A percentile compares a stretch with the other conserved stretches of the same genome.
Conservation (phyloP, 106 monocot genomes). For the Acanthochlamys bracteata region DNA sequence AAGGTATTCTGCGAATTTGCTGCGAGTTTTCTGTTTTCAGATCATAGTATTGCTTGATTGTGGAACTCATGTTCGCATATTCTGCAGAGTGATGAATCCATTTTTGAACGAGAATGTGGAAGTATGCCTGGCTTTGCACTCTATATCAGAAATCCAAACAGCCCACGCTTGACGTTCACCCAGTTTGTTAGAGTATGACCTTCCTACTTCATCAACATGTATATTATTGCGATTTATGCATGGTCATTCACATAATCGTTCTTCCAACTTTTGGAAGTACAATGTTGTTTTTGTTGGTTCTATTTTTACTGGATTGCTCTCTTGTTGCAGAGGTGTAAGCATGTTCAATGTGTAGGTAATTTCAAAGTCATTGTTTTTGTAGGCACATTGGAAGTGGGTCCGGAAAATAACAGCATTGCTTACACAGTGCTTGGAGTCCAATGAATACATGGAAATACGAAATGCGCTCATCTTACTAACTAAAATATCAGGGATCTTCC, state of each 20-base stretch:
- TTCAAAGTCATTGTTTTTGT: slow-evolving; percentile 1
- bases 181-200: slow-evolving; percentile 76
- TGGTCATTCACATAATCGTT: too few relatives aligned
- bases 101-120: slow-evolving; percentile 96
- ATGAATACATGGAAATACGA: slow-evolving; percentile 89
- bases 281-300: too few relatives aligned
- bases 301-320: too few relatives aligned
- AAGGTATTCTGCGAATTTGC: slow-evolving; percentile 41
- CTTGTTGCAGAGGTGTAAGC: too few relatives aligned
- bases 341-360: too few relatives aligned
- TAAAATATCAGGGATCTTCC: slow-evolving; percentile 92
- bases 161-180: slow-evolving; percentile 74
- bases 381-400: slow-evolving; percentile 94
- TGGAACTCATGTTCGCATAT: neutral
- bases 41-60: neutral
- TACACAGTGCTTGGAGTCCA: slow-evolving; percentile 87
- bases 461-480: slow-evolving; percentile 93
- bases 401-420: slow-evolving; percentile 68
- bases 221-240: too few relatives aligned
- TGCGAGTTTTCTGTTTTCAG: neutral
- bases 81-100: slow-evolving; percentile 77
- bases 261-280: too few relatives aligned
- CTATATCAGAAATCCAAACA: slow-evolving; percentile 73
- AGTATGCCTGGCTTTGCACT: slow-evolving; percentile 97
- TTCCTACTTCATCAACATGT: neutral